Conservation (phyloP, 1,284 basidiomycete species). For the Trichosporon asahii region DNA sequence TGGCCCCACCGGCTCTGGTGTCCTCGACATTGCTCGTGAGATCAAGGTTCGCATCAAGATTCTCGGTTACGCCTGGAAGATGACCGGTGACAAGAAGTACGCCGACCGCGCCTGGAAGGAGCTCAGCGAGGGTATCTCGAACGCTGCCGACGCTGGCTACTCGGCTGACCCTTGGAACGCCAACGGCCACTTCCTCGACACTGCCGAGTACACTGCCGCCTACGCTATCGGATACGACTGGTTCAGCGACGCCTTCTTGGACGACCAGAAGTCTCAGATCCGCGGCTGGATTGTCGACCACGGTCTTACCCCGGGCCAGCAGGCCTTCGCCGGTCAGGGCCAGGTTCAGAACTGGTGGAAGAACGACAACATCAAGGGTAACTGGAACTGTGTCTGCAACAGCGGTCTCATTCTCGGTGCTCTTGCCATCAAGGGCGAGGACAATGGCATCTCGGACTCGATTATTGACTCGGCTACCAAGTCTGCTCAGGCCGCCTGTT, state of each 20-base stretch:
- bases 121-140: slow-evolving; percentile 50
- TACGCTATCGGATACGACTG: slow-evolving; percentile 93
- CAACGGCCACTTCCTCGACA: slow-evolving; percentile 81
- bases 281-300: slow-evolving; percentile 71
- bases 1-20: slow-evolving; percentile 66
- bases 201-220: slow-evolving; percentile 80
- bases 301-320: slow-evolving; percentile 67
- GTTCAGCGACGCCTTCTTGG: slow-evolving; percentile 79
- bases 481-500: slow-evolving; percentile 66
- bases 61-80: slow-evolving; percentile 83
- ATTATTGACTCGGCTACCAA: slow-evolving; percentile 56
- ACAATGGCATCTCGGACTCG: slow-evolving; percentile 66
- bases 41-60: slow-evolving; percentile 89
- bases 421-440: slow-evolving; percentile 83
- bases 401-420: slow-evolving; percentile 83
- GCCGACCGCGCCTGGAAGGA: slow-evolving; percentile 80
- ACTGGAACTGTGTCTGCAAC: slow-evolving; percentile 98
- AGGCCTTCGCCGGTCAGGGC: slow-evolving; percentile 55
- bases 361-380: slow-evolving; percentile 58
- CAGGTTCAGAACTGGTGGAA: slow-evolving; percentile 55
- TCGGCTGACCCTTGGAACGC: slow-evolving; percentile 69
- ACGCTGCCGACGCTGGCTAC: slow-evolving; percentile 50
- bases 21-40: slow-evolving; percentile 85
- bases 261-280: slow-evolving; percentile 68
- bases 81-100: slow-evolving; percentile 82